Percentiles rank a stretch among this genome's conserved stretches.
These are phyloP conservation scores for Jasminum sambac DNA, from an alignment of 257 asterid genomes.

Conservation along the genomic window DNA sequence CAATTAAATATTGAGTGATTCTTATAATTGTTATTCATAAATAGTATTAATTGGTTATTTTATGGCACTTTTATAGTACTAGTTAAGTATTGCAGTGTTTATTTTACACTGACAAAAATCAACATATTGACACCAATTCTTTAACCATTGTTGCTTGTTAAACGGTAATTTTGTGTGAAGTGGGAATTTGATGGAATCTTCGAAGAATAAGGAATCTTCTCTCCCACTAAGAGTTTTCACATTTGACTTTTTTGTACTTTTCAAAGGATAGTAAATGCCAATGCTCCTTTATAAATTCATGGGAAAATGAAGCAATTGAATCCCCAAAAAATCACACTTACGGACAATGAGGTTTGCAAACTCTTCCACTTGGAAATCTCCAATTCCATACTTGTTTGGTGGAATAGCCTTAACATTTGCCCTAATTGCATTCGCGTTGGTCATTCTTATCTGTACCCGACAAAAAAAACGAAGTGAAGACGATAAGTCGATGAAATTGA, in stretches of 20 bases:
- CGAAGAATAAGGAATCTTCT: neutral
- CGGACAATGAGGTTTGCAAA: slow-evolving; percentile 17
- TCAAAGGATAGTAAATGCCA: neutral
- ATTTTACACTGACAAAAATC: no score
- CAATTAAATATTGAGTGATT: neutral
- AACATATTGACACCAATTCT: no score
- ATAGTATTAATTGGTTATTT: no score
- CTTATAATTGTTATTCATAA: no score
- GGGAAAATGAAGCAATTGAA: neutral
- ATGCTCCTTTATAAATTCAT: neutral
- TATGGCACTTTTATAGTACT: no score
- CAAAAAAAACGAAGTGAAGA: neutral
- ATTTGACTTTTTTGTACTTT: no score
- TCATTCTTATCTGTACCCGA: slow-evolving; percentile 25
- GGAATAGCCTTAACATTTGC: slow-evolving; percentile 24
- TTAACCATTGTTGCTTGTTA: no score
- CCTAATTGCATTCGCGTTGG: slow-evolving; percentile 18
- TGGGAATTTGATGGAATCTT: neutral
- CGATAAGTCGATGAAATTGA: neutral
- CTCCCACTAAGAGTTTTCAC: neutral
- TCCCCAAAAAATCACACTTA: neutral
- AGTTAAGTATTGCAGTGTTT: no score
- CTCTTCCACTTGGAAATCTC: slow-evolving; percentile 30
- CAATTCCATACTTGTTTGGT: slow-evolving; percentile 28
- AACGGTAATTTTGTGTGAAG: no score